These are phyloP conservation scores for Madurella mycetomatis DNA, from an alignment of 2,329 filamentous ascomycete species.

Conservation along the genomic window DNA sequence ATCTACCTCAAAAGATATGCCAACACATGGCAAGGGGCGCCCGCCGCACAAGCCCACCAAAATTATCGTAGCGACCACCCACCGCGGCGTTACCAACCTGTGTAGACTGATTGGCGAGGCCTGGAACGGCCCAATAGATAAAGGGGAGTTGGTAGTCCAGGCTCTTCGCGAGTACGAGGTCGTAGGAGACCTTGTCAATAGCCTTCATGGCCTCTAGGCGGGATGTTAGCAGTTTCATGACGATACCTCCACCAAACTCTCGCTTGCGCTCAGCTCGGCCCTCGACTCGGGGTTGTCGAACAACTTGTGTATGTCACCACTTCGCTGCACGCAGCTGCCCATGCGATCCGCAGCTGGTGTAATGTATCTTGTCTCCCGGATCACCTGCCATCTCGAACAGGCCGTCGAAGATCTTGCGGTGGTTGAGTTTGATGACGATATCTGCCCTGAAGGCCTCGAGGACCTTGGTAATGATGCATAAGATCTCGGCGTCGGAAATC, in stretches of 20 bases:
- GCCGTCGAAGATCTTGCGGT: no score
- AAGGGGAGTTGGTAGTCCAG: conserved; percentile 83
- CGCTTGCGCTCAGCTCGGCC: conserved; percentile 63
- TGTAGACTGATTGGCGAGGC: conserved; percentile 31
- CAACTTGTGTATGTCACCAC: no score
- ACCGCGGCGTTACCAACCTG: conserved; percentile 58
- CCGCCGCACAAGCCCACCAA: conserved; percentile 95
- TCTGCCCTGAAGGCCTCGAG: no score
- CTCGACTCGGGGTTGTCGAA: conserved; percentile 65
- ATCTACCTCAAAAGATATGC: conserved; percentile 90
- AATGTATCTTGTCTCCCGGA: no score
- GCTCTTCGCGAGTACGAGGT: conserved; percentile 77
- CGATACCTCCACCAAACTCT: conserved; percentile 68
- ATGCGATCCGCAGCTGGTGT: no score
- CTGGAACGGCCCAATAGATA: conserved; percentile 84
- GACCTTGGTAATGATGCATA: no score
- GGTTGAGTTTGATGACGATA: no score
- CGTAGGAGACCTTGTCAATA: conserved; percentile 73
- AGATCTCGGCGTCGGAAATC: no score
- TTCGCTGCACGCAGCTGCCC: no score
- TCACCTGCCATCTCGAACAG: no score
- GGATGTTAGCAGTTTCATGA: conserved; percentile 73
- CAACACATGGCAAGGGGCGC: conserved; percentile 66
- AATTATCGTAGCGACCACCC: conserved; percentile 80
- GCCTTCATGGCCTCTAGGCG: conserved; percentile 79